A percentile compares a stretch with the other conserved stretches of the same genome.
phyloP scores from a whole-genome alignment of 805 yeast genomes.

The Teunomyces atbi region DNA sequence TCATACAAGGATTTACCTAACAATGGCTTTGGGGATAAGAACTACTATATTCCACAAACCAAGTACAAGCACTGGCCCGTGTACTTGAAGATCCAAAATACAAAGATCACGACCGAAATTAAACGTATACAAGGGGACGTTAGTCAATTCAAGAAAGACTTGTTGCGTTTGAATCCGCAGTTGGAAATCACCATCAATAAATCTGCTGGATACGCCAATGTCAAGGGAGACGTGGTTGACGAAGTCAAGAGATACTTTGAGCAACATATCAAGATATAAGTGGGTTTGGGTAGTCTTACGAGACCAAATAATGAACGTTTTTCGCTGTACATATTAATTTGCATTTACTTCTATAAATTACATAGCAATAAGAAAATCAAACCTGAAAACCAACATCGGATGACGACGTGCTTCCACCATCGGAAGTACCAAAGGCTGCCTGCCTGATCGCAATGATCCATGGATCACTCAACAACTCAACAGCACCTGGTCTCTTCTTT shows the following conservation, averaged over 20 bases:
- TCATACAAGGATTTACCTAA: constrained; percentile 25
- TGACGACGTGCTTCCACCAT: constrained; percentile 33
- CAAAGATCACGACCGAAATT: constrained; percentile 69
- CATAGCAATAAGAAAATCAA: not conserved
- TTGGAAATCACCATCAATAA: constrained; percentile 41
- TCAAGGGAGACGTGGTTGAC: constrained; percentile 39
- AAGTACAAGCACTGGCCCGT: constrained; percentile 76
- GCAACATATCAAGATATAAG: constrained; percentile 6
- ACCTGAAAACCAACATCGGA: constrained; percentile 24
- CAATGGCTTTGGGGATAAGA: constrained; percentile 34
- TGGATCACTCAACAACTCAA: constrained; percentile 81
- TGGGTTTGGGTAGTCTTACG: not conserved
- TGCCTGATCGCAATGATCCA: constrained; percentile 78
- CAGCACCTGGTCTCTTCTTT: constrained; percentile 73
- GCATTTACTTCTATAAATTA: constrained; percentile 2
- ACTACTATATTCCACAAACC: constrained; percentile 49
- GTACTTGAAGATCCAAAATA: constrained; percentile 64
- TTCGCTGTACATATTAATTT: not conserved
- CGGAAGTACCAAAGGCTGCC: constrained; percentile 56
- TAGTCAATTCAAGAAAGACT: constrained; percentile 62
- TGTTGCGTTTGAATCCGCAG: constrained; percentile 49
- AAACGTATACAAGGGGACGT: constrained; percentile 70
- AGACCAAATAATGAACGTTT: constrained; percentile 16
- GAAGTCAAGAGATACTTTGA: constrained; percentile 29
- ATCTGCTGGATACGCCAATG: constrained; percentile 35